Evolutionary conservation across 2,329 filamentous ascomycete species (phyloP).

Genomic region (Alternaria dauci): DNA sequence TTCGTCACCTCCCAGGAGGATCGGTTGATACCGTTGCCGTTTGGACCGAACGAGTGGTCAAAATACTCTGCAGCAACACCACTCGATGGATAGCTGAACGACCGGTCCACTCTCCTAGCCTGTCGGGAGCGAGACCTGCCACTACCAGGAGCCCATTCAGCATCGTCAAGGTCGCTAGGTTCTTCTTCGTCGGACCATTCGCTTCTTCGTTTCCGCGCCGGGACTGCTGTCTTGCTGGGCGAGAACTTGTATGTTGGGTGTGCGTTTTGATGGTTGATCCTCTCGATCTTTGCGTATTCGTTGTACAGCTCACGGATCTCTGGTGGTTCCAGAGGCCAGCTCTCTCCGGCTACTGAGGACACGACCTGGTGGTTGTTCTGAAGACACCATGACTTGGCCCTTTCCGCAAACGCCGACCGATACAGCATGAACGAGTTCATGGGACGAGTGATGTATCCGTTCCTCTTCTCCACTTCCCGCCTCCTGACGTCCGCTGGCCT

Average conservation of each 20-base stretch:
- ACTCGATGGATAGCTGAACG: conserved; percentile 37
- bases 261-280: conserved; percentile 82
- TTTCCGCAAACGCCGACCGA: conserved; percentile 87
- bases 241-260: conserved; percentile 96
- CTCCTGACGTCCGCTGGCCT: conserved; percentile 72
- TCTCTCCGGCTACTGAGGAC: conserved; percentile 83
- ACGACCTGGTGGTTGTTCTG: conserved; percentile 95
- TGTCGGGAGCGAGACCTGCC: conserved; percentile 32
- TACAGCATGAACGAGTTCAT: conserved; percentile 99
- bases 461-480: conserved; percentile 73
- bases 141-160: conserved; percentile 48
- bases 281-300: conserved; percentile 79
- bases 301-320: conserved; percentile 78
- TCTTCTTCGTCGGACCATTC: conserved; percentile 51
- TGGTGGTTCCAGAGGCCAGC: conserved; percentile 84
- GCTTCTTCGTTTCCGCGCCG: conserved; percentile 59
- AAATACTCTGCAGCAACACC: conserved; percentile 36
- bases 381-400: conserved; percentile 80
- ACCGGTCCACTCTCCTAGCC: conserved; percentile 35
- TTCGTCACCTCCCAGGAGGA: conserved; percentile 63
- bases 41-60: conserved; percentile 39
- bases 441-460: conserved; percentile 84
- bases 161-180: conserved; percentile 54
- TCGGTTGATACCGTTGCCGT: conserved; percentile 49
- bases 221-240: conserved; percentile 71